These are phyloP conservation scores for Moricandia arvensis DNA, from an alignment of 345 rosid genomes.

Conservation along the genomic window DNA sequence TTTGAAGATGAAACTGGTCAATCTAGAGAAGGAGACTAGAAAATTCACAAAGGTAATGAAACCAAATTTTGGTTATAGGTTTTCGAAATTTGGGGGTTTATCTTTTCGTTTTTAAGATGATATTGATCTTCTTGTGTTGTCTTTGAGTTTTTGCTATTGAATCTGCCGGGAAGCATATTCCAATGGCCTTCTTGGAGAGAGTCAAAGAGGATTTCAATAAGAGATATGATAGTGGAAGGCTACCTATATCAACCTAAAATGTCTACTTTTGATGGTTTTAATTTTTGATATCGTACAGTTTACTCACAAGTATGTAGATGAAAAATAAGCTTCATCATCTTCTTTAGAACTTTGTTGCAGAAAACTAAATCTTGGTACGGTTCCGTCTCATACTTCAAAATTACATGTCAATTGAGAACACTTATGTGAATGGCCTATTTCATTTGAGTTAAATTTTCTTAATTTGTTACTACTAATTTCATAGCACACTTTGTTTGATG, in stretches of 20 bases:
- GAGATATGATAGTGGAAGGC: conserved; percentile 86
- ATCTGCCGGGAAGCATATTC: conserved; percentile 77
- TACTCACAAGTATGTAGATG: not conserved
- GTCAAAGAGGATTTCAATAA: conserved; percentile 78
- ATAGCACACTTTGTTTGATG: no score
- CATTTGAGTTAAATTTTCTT: no score
- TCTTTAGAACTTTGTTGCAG: not conserved
- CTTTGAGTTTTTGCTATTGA: conserved; percentile 81
- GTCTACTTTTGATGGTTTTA: not conserved
- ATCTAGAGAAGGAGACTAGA: not conserved
- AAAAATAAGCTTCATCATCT: not conserved
- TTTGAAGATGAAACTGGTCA: not conserved
- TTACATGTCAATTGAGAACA: no score
- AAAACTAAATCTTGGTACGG: not conserved
- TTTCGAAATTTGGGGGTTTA: no score
- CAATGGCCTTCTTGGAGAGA: conserved; percentile 82
- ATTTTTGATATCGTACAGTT: not conserved
- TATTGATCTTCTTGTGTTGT: not conserved
- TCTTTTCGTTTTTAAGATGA: no score
- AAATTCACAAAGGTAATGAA: not conserved
- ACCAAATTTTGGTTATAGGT: not conserved
- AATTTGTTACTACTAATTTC: no score
- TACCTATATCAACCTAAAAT: conserved; percentile 56
- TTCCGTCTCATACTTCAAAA: no score
- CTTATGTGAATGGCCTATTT: no score